These are phyloP conservation scores for Solanum etuberosum DNA, from an alignment of 257 asterid species.

Conservation along the genomic window DNA sequence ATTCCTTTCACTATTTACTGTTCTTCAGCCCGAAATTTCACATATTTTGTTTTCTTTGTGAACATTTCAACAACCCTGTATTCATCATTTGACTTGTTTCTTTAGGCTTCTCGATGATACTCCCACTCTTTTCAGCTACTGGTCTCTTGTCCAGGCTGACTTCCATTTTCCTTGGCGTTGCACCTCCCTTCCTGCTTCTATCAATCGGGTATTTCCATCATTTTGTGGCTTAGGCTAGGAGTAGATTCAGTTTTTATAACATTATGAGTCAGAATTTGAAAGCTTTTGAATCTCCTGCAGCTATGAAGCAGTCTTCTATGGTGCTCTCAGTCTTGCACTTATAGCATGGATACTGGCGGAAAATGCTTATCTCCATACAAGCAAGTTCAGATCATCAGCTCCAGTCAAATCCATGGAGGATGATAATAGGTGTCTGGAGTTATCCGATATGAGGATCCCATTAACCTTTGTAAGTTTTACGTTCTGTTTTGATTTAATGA, in stretches of 20 bases:
- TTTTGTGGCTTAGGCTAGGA: neutral
- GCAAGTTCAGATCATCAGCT: constrained; percentile 33
- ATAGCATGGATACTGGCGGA: constrained; percentile 90
- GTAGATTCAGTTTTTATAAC: neutral
- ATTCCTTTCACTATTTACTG: neutral
- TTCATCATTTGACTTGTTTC: constrained; percentile 5
- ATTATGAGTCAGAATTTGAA: neutral
- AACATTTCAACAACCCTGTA: neutral
- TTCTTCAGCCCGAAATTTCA: neutral
- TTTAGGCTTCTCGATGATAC: constrained; percentile 66
- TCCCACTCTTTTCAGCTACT: constrained; percentile 79
- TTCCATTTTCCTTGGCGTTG: constrained; percentile 89
- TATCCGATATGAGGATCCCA: constrained; percentile 79
- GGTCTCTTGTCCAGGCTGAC: constrained; percentile 72
- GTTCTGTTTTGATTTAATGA: neutral
- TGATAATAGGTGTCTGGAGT: constrained; percentile 47
- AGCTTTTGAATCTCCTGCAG: constrained; percentile 33
- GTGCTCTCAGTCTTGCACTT: constrained; percentile 82
- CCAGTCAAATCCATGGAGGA: constrained; percentile 34
- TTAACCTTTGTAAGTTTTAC: constrained; percentile 64
- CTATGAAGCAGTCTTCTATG: constrained; percentile 88
- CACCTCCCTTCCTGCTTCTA: constrained; percentile 88
- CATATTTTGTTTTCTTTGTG: neutral
- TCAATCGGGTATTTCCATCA: constrained; percentile 72
- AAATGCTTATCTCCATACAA: constrained; percentile 45